phyloP scores from a whole-genome alignment of 768 basidiomycete species.

The Xanthoconium stramineum region DNA sequence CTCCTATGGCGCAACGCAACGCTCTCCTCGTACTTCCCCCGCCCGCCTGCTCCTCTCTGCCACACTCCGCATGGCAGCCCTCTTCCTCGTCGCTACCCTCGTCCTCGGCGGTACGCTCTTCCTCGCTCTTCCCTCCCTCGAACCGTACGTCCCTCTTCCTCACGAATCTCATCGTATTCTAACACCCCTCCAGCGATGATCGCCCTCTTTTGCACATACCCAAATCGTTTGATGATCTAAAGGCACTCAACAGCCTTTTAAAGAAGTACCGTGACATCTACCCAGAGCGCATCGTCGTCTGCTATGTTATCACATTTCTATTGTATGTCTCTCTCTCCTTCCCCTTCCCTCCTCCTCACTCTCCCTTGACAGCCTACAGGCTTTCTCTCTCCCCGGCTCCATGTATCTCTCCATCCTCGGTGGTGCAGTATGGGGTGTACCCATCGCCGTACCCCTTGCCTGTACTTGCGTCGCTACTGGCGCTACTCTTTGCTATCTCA shows the following conservation, averaged over 20 bases:
- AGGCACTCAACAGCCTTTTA: slow-evolving; percentile 77
- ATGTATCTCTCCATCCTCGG: slow-evolving; percentile 98
- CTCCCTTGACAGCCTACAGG: slow-evolving; percentile 67
- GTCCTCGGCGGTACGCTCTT: slow-evolving; percentile 77
- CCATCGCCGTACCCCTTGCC: slow-evolving; percentile 81
- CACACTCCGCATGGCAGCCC: slow-evolving; percentile 74
- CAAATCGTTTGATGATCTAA: slow-evolving; percentile 82
- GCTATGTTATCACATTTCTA: slow-evolving; percentile 86
- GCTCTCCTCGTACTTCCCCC: slow-evolving; percentile 36
- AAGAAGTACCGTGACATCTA: slow-evolving; percentile 93
- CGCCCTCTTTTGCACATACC: slow-evolving; percentile 76
- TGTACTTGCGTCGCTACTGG: slow-evolving; percentile 91
- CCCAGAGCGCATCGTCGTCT: slow-evolving; percentile 79
- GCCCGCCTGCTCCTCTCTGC: slow-evolving; percentile 72
- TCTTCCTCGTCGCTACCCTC: slow-evolving; percentile 69
- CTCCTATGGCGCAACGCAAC: slow-evolving; percentile 50
- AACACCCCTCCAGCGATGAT: slow-evolving; percentile 58
- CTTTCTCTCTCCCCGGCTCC: slow-evolving; percentile 93
- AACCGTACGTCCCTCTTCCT: slow-evolving; percentile 52
- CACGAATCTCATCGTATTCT: background rate
- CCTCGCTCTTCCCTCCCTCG: slow-evolving; percentile 74
- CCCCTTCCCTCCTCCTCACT: slow-evolving; percentile 6
- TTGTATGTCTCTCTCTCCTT: slow-evolving; percentile 59
- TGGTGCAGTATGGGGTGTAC: slow-evolving; percentile 92
- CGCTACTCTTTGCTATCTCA: slow-evolving; percentile 87